These are phyloP conservation scores for Peltaster fructicola DNA, from an alignment of 2,329 filamentous ascomycete genomes.

Conservation along the genomic window DNA sequence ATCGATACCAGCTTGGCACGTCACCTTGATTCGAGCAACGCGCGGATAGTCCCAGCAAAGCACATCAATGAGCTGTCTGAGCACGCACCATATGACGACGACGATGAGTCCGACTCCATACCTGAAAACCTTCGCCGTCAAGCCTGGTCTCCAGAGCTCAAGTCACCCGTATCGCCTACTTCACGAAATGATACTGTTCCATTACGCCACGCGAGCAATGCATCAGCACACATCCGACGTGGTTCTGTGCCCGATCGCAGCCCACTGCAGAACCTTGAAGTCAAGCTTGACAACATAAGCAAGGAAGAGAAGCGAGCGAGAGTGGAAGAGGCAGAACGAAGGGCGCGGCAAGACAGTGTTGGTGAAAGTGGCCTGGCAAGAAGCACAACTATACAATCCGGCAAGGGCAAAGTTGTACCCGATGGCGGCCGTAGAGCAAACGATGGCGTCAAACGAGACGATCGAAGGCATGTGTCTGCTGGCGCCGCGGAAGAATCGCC, in stretches of 20 bases:
- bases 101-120: no score
- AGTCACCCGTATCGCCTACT: constrained; percentile 7
- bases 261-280: constrained; percentile 82
- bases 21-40: no score
- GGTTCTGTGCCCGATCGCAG: constrained; percentile 65
- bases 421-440: constrained; percentile 8
- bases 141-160: constrained; percentile 14
- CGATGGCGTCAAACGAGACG: constrained; percentile 4
- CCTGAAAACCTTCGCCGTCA: constrained; percentile 13
- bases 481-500: no score
- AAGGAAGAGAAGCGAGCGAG: constrained; percentile 88
- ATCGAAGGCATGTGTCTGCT: constrained; percentile 4
- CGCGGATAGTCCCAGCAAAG: no score
- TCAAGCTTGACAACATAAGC: constrained; percentile 77
- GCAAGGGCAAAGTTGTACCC: constrained; percentile 12
- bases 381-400: constrained; percentile 8
- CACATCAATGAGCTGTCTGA: no score
- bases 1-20: no score
- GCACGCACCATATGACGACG: constrained; percentile 10
- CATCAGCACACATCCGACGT: constrained; percentile 12
- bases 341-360: constrained; percentile 37
- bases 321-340: constrained; percentile 64
- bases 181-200: constrained; percentile 1
- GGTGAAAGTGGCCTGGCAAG: constrained; percentile 7
- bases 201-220: constrained; percentile 9